Evolutionary conservation across 2,329 filamentous ascomycete species (phyloP), one percentile per base, ranked within the genome.

Genomic region (Aspergillus sp.): DNA sequence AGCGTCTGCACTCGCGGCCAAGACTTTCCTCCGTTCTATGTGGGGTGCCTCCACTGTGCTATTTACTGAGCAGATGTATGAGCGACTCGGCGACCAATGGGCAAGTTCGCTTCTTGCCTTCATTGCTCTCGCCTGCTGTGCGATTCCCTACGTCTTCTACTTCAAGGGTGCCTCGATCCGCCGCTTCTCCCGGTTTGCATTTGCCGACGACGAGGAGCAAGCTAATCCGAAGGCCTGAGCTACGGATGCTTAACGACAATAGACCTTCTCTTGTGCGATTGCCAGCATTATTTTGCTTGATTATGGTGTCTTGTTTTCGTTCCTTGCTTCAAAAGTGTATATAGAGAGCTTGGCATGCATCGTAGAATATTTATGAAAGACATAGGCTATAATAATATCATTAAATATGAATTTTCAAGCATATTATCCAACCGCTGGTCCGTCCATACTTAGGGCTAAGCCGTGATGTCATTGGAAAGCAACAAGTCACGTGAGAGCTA

Each of bases 131-230:
- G 89, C 86, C 0, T 96, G 92, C 79, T 96, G 92, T 74, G 86
- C 82, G 0, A 96, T 96, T 67, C 92, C 92, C 0, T 96, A 89
- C 74, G 76, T 91, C 28, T 96, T 97, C 78, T 96, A 90, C 82
- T 87, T 82, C 71, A 92, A 86, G 68, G 92, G 92, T 3, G 91
- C 87, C 17, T 74, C 75, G 5, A 96, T 96, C 67, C 83, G 92
- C 5, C 81, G 80, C 59, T 81, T 83, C 61, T 91, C 88, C 70
- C 89, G 86, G 75, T 96, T 87, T 72, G 92, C 92, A 0, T 96
- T 91, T 67, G 76, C 76, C 23, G 82, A 82, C 15, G 84, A 86
- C 50, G 82, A 85, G 57, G 84, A 86, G 71, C 72, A 73, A 47
- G 61, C 63, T 17, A 63, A 64, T 2, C 51, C 41, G 15, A 65